These are phyloP conservation scores for Dictyostelium firmibasis DNA, from an alignment of 78 protist species.

Conservation along the genomic window DNA sequence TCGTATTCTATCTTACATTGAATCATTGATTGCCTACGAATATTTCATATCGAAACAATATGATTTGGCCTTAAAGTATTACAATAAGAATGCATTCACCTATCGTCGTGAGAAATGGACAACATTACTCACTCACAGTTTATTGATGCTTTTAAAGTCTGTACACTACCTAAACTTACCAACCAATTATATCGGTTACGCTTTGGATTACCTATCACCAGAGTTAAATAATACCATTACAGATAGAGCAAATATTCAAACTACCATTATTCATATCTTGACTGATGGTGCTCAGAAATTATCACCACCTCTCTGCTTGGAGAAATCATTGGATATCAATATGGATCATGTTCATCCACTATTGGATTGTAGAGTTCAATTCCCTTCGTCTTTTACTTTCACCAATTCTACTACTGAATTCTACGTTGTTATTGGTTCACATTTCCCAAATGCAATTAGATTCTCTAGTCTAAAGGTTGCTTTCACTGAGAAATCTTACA, in stretches of 20 bases:
- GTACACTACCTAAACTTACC: conserved; percentile 43
- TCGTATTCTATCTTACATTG: conserved; percentile 47
- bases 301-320: conserved; percentile 22
- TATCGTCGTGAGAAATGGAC: conserved; percentile 80
- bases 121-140: conserved; percentile 41
- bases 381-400: conserved; percentile 46
- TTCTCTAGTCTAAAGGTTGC: conserved; percentile 1
- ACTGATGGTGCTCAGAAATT: conserved; percentile 13
- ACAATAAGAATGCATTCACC: conserved; percentile 60
- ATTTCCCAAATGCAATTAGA: conserved; percentile 66
- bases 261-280: conserved; percentile 2
- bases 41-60: conserved; percentile 41
- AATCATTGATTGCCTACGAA: conserved; percentile 70
- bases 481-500: conserved; percentile 36
- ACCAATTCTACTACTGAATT: conserved; percentile 52
- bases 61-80: conserved; percentile 30
- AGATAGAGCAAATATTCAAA: conserved; percentile 44
- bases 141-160: conserved; percentile 48
- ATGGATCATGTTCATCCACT: conserved; percentile 79
- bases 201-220: conserved; percentile 71
- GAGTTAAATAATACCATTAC: not conserved
- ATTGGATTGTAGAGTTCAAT: conserved; percentile 67
- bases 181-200: conserved; percentile 51
- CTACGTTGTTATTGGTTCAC: conserved; percentile 71
- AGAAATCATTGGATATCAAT: conserved; percentile 32